phyloP scores from a whole-genome alignment of 805 yeast species.

The Ogataea angusta region DNA sequence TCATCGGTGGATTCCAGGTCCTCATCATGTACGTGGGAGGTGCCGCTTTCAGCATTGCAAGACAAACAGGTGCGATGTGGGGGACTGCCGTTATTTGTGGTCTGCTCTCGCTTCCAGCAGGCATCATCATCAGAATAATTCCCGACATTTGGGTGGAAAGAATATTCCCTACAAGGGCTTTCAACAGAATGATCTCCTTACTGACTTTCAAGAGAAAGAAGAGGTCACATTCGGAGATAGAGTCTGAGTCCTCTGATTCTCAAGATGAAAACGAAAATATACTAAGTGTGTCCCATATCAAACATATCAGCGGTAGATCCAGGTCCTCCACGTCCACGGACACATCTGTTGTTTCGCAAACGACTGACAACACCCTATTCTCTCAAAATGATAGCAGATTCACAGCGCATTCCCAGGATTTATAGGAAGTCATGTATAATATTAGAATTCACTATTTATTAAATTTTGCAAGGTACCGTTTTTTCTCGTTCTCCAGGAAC shows the following conservation, averaged over 20 bases:
- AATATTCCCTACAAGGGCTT: slow-evolving; percentile 61
- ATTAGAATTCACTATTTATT: slow-evolving; percentile 1
- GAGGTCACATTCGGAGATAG: slow-evolving; percentile 8
- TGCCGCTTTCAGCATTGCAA: slow-evolving; percentile 79
- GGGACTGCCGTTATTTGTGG: slow-evolving; percentile 83
- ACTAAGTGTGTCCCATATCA: slow-evolving; percentile 14
- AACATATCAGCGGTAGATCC: slow-evolving; percentile 16
- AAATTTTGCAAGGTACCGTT: slow-evolving; percentile 25
- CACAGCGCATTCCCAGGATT: slow-evolving; percentile 4
- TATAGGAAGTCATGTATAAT: background rate
- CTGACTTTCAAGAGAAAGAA: slow-evolving; percentile 17
- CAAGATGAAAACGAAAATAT: slow-evolving; percentile 21
- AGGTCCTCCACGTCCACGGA: slow-evolving; percentile 21
- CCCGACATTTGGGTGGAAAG: slow-evolving; percentile 76
- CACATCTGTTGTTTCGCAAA: slow-evolving; percentile 12
- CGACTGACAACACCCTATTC: slow-evolving; percentile 20
- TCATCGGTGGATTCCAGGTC: slow-evolving; percentile 83
- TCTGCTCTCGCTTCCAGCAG: slow-evolving; percentile 74
- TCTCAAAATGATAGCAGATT: slow-evolving; percentile 7
- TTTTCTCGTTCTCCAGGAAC: slow-evolving; percentile 38
- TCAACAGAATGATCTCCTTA: slow-evolving; percentile 32
- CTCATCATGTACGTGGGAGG: slow-evolving; percentile 97
- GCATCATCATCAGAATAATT: slow-evolving; percentile 66
- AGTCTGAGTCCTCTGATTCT: background rate
- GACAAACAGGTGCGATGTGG: slow-evolving; percentile 88